phyloP scores from a whole-genome alignment of 306 rosid genomes.

The Psophocarpus tetragonolobus region DNA sequence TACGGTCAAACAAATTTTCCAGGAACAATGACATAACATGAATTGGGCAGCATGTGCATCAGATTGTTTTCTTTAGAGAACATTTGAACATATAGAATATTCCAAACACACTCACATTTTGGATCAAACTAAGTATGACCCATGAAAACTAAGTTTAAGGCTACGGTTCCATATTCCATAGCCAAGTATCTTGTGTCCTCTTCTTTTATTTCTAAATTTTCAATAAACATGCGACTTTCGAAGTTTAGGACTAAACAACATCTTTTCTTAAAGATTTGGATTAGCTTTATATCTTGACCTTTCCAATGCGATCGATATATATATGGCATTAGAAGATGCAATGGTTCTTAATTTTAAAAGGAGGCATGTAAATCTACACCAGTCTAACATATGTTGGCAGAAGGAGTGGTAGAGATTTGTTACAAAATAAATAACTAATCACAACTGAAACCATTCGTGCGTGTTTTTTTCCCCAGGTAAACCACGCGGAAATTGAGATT shows the following conservation, averaged over 20 bases:
- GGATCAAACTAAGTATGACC: conserved; percentile 21
- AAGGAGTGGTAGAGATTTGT: neutral
- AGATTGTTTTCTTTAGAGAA: conserved; percentile 18
- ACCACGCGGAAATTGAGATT: neutral
- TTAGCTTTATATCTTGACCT: neutral
- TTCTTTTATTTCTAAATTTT: neutral
- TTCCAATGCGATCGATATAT: neutral
- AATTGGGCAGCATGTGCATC: conserved; percentile 15
- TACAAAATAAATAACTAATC: neutral
- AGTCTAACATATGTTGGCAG: neutral
- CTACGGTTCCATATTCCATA: neutral
- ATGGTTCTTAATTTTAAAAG: neutral
- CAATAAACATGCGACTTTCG: neutral
- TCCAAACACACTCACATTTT: conserved; percentile 18
- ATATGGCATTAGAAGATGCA: neutral
- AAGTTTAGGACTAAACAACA: neutral
- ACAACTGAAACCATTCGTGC: neutral
- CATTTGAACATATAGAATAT: conserved; percentile 16
- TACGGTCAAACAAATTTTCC: conserved; percentile 14
- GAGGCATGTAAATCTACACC: neutral
- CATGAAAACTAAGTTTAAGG: conserved; percentile 15
- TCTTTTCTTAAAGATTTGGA: conserved; percentile 7
- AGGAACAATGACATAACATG: conserved; percentile 18
- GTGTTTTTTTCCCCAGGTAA: neutral
- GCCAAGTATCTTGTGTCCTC: neutral